Evolutionary conservation across 2,329 filamentous ascomycete genomes (phyloP).

Genomic region (Ophiostoma angusticollis): DNA sequence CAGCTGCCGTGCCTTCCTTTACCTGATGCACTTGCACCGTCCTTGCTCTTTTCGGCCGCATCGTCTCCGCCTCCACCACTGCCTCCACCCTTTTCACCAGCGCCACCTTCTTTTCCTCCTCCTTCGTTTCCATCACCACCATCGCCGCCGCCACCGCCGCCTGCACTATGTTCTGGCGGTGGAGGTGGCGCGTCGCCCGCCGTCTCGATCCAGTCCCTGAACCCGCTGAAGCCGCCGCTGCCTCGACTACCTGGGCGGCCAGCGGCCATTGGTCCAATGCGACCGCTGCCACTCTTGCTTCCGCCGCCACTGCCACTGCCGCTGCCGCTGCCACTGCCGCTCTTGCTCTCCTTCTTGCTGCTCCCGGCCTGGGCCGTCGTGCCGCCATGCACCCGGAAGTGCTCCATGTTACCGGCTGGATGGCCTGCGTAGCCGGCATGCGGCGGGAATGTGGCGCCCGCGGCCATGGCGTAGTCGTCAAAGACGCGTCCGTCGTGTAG

Average conservation of each 20-base stretch:
- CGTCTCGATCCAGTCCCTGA: no score
- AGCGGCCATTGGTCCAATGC: background rate
- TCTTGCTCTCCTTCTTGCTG: background rate
- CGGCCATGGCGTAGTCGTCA: background rate
- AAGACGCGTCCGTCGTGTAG: background rate
- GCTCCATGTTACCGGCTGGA: conserved; percentile 5
- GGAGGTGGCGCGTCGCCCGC: no score
- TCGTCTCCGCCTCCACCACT: background rate
- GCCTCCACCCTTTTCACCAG: background rate
- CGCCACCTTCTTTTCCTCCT: background rate
- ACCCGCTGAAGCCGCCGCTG: no score
- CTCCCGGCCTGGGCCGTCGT: background rate
- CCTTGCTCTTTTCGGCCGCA: no score
- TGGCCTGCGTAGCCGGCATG: conserved; percentile 3
- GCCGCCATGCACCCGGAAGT: background rate
- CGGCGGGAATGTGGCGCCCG: background rate
- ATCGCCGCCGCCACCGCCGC: background rate
- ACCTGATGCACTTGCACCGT: no score
- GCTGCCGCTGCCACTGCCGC: background rate
- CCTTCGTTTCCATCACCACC: background rate
- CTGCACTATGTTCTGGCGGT: no score
- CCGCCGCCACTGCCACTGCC: background rate
- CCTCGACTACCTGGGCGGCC: no score
- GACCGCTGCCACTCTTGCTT: background rate
- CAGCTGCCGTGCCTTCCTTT: no score